These are phyloP conservation scores for Apiospora pterosperma DNA, from an alignment of 2,329 filamentous ascomycete genomes.

Conservation along the genomic window DNA sequence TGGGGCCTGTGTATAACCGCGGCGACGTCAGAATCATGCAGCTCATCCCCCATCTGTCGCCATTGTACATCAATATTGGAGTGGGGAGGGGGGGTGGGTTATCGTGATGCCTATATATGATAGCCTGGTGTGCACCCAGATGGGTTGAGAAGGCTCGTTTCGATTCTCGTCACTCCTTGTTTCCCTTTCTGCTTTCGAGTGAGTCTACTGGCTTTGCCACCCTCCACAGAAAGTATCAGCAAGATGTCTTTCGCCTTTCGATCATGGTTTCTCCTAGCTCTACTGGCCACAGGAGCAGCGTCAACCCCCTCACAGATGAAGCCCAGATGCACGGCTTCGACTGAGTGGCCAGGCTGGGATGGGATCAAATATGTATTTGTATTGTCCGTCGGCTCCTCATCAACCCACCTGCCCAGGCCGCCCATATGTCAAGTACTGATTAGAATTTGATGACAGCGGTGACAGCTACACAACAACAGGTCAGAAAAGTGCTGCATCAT, in stretches of 20 bases:
- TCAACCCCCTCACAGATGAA: not conserved
- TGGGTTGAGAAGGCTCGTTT: not conserved
- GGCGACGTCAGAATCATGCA: not conserved
- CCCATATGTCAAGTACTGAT: not conserved
- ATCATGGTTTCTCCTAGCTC: not conserved
- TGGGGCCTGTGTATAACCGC: not conserved
- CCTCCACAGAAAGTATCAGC: not conserved
- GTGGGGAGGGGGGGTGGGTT: not conserved
- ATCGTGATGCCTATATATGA: not conserved
- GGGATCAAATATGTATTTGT: conserved; percentile 38
- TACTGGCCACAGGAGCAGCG: not conserved
- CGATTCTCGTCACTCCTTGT: not conserved
- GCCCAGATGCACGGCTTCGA: not conserved
- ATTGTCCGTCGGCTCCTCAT: conserved; percentile 29
- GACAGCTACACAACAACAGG: conserved; percentile 31
- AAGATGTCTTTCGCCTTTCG: not conserved
- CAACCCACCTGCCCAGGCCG: not conserved
- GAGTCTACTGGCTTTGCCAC: not conserved
- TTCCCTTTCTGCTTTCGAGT: not conserved
- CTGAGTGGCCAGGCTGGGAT: conserved; percentile 31
- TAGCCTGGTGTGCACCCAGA: not conserved
- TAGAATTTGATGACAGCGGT: conserved; percentile 21
- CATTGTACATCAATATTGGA: not conserved
- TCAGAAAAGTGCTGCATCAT: conserved; percentile 1
- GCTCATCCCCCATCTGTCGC: not conserved